Base-by-base conservation (phyloP, 495 filamentous ascomycete species). In the Paragyromitra xinjiangensis region DNA sequence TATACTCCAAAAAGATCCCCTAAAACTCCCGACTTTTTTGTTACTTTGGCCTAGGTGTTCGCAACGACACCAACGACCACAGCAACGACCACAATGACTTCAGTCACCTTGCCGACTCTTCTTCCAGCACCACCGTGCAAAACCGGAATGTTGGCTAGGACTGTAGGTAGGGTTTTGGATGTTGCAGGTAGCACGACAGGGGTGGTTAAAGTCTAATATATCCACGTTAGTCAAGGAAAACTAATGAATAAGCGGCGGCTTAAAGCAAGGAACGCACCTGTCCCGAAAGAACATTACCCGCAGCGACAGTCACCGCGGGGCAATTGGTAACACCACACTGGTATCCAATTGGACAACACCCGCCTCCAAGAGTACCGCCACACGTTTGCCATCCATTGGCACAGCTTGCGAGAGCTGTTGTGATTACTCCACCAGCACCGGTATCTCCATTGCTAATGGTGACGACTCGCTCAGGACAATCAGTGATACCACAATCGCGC, bases 361-460 rank as follows among this genome's bases (percentile, higher is more conserved):
- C 90, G 7, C 94, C 94, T 0, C 90, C 88, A 0, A 85, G 85
- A 12, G 85, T 87, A 5, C 88, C 89, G 0, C 88, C 89, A 78
- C 94, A 97, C 51, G 86, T 87, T 69, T 89, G 92, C 94, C 94
- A 97, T 2, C 94, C 94, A 26, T 67, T 83, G 0, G 93, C 92
- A 76, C 94, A 97, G 9, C 29, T 75, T 24, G 69, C 78, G 8
- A 50, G 73, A 0, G 76, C 80, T 16, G 78, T 83, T 22, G 82
- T 80, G 40, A 82, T 83, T 22, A 84, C 74, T 22, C 84, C 80
- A 42, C 86, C 80, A 14, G 84, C 85, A 9, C 85, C 84, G 0
- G 92, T 90, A 7, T 89, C 90, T 0, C 90, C 90, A 66, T 97
- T 85, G 0, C 93, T 95, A 9, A 88, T 85, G 0, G 84, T 87